Evolutionary conservation across 2,329 filamentous ascomycete genomes (phyloP).

Genomic region (Fulvia fulva): DNA sequence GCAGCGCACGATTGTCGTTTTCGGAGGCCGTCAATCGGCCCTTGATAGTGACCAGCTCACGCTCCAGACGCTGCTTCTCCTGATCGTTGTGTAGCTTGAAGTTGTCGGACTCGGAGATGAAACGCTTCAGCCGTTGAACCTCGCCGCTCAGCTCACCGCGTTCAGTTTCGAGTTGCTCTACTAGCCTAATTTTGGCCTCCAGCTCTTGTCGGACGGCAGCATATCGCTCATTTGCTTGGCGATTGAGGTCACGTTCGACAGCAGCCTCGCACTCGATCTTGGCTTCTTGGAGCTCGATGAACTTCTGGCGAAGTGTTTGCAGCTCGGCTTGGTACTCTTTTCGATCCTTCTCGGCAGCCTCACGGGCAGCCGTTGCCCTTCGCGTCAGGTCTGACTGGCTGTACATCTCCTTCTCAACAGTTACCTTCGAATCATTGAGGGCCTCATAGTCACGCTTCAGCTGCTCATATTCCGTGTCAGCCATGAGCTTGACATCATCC

Average conservation of each 20-base stretch:
- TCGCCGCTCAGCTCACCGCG: constrained; percentile 71
- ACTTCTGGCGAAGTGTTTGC: constrained; percentile 74
- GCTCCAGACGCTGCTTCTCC: constrained; percentile 86
- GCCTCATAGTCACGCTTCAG: constrained; percentile 81
- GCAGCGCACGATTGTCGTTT: constrained; percentile 89
- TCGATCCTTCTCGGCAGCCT: constrained; percentile 76
- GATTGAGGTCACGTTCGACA: constrained; percentile 74
- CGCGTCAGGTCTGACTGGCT: constrained; percentile 88
- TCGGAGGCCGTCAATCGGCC: constrained; percentile 86
- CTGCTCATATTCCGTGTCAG: constrained; percentile 79
- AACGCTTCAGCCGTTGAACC: constrained; percentile 79
- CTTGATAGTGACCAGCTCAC: constrained; percentile 86
- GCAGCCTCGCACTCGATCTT: constrained; percentile 76
- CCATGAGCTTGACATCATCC: constrained; percentile 86
- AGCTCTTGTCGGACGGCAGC: constrained; percentile 73
- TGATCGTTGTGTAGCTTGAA: constrained; percentile 90
- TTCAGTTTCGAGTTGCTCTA: constrained; percentile 76
- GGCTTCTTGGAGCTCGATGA: constrained; percentile 79
- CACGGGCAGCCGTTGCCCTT: constrained; percentile 75
- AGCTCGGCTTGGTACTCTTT: constrained; percentile 87
- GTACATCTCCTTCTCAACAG: constrained; percentile 96
- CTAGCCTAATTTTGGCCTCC: constrained; percentile 69
- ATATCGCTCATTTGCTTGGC: constrained; percentile 75
- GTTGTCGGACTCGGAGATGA: constrained; percentile 83
- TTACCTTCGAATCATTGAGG: constrained; percentile 92